These are phyloP conservation scores for Stagonosporopsis vannaccii DNA, from an alignment of 2,329 filamentous ascomycete species.

Conservation along the genomic window DNA sequence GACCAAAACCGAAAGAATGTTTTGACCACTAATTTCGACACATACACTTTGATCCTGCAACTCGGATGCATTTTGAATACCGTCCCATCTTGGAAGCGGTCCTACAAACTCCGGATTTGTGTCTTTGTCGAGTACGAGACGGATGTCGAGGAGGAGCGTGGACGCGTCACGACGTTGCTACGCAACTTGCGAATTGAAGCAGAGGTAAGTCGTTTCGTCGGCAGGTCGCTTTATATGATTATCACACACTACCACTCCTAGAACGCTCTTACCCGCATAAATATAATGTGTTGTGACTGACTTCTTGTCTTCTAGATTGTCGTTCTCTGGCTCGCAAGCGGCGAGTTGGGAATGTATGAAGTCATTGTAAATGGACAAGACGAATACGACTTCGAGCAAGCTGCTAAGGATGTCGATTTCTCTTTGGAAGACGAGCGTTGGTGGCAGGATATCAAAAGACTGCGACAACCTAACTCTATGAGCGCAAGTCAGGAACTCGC, in stretches of 20 bases:
- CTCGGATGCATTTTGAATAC: slow-evolving; percentile 84
- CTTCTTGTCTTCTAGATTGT: slow-evolving; percentile 52
- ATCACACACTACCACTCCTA: background rate
- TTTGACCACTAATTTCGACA: slow-evolving; percentile 89
- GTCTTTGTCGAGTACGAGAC: slow-evolving; percentile 91
- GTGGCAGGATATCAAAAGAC: slow-evolving; percentile 77
- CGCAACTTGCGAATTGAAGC: slow-evolving; percentile 85
- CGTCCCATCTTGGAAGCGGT: slow-evolving; percentile 79
- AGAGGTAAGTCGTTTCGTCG: slow-evolving; percentile 50
- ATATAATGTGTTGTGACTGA: background rate
- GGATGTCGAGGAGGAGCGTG: slow-evolving; percentile 80
- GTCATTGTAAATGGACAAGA: slow-evolving; percentile 74
- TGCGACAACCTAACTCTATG: slow-evolving; percentile 47
- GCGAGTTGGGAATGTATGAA: slow-evolving; percentile 75
- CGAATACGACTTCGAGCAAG: slow-evolving; percentile 60
- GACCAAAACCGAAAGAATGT: slow-evolving; percentile 62
- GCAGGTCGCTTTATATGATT: background rate
- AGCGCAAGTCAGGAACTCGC: slow-evolving; percentile 55
- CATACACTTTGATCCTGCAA: slow-evolving; percentile 86
- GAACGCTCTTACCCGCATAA: background rate
- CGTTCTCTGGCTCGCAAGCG: slow-evolving; percentile 83
- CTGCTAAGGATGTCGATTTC: slow-evolving; percentile 68
- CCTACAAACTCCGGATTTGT: slow-evolving; percentile 75
- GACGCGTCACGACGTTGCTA: slow-evolving; percentile 74
- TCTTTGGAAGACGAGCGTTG: slow-evolving; percentile 76